These are phyloP conservation scores for Nitzschia sp. DNA, from an alignment of 108 stramenopile species.

Conservation along the genomic window DNA sequence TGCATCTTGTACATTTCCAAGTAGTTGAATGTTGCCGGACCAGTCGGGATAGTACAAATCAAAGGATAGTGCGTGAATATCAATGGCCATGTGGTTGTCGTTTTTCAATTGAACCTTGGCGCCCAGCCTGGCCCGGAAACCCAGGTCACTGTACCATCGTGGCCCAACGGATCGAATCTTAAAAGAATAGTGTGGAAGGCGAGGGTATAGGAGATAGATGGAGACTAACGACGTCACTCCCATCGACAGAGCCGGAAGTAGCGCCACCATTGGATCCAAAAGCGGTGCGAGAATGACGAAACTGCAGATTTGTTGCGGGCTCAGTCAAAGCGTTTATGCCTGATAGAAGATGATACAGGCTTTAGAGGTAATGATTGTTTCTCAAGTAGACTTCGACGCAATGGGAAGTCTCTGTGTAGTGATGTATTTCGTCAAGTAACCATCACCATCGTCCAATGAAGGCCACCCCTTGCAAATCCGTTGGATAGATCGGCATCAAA, in stretches of 20 bases:
- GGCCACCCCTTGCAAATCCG: too few species aligned
- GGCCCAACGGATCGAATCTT: conserved; percentile 16
- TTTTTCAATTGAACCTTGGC: conserved; percentile 34
- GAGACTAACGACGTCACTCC: not conserved
- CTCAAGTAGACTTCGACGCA: too few species aligned
- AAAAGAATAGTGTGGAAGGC: conserved; percentile 30
- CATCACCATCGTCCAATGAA: too few species aligned
- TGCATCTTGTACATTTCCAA: conserved; percentile 30
- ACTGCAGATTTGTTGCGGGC: too few species aligned
- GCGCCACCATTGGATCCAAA: not conserved
- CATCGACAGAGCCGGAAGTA: not conserved
- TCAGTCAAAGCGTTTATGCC: too few species aligned
- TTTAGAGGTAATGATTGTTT: too few species aligned
- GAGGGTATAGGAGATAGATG: conserved; percentile 9
- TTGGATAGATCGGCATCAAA: too few species aligned
- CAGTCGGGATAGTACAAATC: conserved; percentile 45
- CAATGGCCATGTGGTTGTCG: conserved; percentile 39
- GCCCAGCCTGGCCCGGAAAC: not conserved
- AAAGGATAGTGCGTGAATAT: conserved; percentile 41
- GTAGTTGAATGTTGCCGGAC: conserved; percentile 13
- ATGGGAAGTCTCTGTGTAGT: too few species aligned
- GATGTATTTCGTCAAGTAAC: too few species aligned
- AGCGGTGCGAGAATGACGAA: too few species aligned
- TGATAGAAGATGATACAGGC: too few species aligned
- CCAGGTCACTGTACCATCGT: conserved; percentile 2